Conservation (phyloP, 1,139 yeast genomes). For the Hyphopichia wangnamkhiaoensis region DNA sequence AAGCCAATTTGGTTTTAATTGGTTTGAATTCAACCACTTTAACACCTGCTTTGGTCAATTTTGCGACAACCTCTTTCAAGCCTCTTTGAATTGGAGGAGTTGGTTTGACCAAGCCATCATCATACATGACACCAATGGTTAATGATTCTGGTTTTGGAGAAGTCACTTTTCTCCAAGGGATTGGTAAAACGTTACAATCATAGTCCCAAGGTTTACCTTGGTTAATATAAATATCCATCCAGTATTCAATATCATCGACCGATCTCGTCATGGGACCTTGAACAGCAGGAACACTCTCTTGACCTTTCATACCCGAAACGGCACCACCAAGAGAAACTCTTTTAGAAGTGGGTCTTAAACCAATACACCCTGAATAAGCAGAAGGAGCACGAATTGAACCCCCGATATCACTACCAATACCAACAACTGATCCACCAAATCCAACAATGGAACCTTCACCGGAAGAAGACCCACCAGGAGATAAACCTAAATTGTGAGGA, state of each 20-base stretch:
- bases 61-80: constrained; percentile 10
- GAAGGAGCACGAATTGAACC: constrained; percentile 80
- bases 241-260: constrained; percentile 63
- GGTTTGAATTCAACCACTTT: constrained; percentile 49
- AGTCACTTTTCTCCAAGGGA: constrained; percentile 58
- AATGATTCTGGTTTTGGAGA: constrained; percentile 32
- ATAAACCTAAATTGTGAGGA: constrained; percentile 41
- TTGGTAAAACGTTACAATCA: constrained; percentile 55
- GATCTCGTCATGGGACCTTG: constrained; percentile 65
- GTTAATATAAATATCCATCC: constrained; percentile 58
- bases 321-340: constrained; percentile 56
- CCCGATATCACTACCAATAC: constrained; percentile 79
- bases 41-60: constrained; percentile 13
- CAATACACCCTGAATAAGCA: constrained; percentile 66
- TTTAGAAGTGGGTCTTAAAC: constrained; percentile 68
- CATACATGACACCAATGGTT: constrained; percentile 24
- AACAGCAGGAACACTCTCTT: constrained; percentile 59
- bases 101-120: constrained; percentile 20
- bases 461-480: constrained; percentile 67
- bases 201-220: constrained; percentile 69
- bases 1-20: constrained; percentile 49
- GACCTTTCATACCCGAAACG: constrained; percentile 56
- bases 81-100: constrained; percentile 50
- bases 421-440: constrained; percentile 64
- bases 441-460: constrained; percentile 76